Evolutionary conservation across 2,329 filamentous ascomycete genomes (phyloP).

Genomic region (Diplodia scrobiculata): DNA sequence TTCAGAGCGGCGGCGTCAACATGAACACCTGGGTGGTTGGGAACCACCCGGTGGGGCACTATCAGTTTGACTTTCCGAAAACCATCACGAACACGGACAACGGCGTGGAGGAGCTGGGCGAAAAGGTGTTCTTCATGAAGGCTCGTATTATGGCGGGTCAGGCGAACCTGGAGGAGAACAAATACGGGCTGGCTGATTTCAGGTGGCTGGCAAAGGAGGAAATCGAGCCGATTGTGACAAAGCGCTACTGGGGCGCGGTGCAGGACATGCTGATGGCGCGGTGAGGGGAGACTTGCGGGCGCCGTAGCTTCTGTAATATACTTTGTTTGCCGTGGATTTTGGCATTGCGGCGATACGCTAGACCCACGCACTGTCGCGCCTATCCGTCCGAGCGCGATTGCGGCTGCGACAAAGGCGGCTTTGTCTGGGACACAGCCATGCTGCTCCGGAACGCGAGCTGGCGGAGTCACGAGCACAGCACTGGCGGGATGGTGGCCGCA

Average conservation of each 20-base stretch:
- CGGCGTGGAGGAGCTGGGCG: slow-evolving; percentile 56
- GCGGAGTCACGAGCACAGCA: neutral
- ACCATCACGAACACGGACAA: slow-evolving; percentile 35
- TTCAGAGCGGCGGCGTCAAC: slow-evolving; percentile 78
- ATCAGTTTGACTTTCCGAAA: slow-evolving; percentile 60
- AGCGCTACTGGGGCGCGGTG: slow-evolving; percentile 72
- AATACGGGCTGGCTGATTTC: slow-evolving; percentile 75
- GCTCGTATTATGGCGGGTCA: slow-evolving; percentile 96
- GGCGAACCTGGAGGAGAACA: slow-evolving; percentile 73
- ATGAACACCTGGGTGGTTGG: slow-evolving; percentile 99
- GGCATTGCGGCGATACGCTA: slow-evolving; percentile 10
- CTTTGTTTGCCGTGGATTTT: slow-evolving; percentile 18
- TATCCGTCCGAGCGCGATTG: slow-evolving; percentile 20
- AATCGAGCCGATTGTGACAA: slow-evolving; percentile 66
- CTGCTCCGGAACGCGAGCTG: slow-evolving; percentile 3
- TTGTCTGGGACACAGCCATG: slow-evolving; percentile 8
- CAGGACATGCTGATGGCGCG: slow-evolving; percentile 82
- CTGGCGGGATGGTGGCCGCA: slow-evolving; percentile 6
- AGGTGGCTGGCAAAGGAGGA: slow-evolving; percentile 92
- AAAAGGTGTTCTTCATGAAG: slow-evolving; percentile 96
- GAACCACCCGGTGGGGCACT: slow-evolving; percentile 82
- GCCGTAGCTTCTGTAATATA: slow-evolving; percentile 27
- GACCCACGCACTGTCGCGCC: slow-evolving; percentile 20
- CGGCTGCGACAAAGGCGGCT: slow-evolving; percentile 16
- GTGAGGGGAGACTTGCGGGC: slow-evolving; percentile 47